A percentile compares a stretch with the other conserved stretches of the same genome.
Conservation (phyloP, 164 flowering plant genomes). For the Echeveria elegans region DNA sequence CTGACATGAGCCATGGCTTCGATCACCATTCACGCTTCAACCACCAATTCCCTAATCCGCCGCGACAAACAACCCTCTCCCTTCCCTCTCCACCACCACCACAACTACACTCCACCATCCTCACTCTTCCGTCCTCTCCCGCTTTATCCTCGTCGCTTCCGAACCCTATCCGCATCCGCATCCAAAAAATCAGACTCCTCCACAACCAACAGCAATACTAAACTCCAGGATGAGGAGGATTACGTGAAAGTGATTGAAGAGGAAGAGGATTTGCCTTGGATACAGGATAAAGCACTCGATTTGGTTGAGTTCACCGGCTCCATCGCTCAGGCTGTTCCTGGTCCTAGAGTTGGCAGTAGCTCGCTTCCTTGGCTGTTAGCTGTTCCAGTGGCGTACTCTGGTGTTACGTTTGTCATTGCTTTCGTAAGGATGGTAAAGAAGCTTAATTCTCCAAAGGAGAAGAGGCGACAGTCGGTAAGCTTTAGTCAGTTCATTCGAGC, state of each 20-base stretch:
- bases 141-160: neutral
- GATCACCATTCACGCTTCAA: neutral
- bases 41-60: neutral
- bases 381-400: slow-evolving; percentile 61
- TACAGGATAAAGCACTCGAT: slow-evolving; percentile 89
- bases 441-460: slow-evolving; percentile 55
- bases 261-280: slow-evolving; percentile 77
- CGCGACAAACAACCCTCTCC: neutral
- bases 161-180: neutral
- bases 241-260: slow-evolving; percentile 35
- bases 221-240: neutral
- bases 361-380: slow-evolving; percentile 87
- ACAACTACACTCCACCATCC: no score
- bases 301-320: slow-evolving; percentile 90
- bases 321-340: slow-evolving; percentile 81
- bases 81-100: neutral
- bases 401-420: slow-evolving; percentile 64
- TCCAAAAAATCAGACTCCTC: neutral
- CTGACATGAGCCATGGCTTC: neutral
- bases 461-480: slow-evolving; percentile 55
- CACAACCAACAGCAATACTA: neutral
- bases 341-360: slow-evolving; percentile 76
- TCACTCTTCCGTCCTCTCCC: neutral
- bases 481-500: neutral
- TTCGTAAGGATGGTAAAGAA: slow-evolving; percentile 64